phyloP scores from a whole-genome alignment of 805 yeast genomes.

The Teunomyces kruisii region DNA sequence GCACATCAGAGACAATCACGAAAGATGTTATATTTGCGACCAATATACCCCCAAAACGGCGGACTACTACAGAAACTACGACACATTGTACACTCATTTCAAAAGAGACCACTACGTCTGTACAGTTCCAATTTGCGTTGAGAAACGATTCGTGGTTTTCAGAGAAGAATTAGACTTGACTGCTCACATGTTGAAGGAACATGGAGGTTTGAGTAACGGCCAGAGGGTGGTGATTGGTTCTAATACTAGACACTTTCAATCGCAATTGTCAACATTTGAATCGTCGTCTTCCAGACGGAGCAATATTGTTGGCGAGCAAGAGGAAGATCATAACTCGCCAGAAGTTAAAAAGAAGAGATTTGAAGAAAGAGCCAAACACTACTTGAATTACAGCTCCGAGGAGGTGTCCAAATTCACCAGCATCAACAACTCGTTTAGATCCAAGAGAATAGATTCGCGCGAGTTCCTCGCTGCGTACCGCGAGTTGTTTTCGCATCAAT shows the following conservation, averaged over 20 bases:
- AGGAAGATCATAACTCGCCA: slow-evolving; percentile 37
- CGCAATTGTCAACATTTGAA: slow-evolving; percentile 62
- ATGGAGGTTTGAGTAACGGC: slow-evolving; percentile 54
- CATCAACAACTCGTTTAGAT: slow-evolving; percentile 48
- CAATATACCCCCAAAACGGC: slow-evolving; percentile 58
- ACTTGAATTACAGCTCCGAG: slow-evolving; percentile 53
- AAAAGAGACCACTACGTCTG: slow-evolving; percentile 73
- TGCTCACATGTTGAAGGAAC: slow-evolving; percentile 85
- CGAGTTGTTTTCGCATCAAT: slow-evolving; percentile 43
- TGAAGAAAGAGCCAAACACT: slow-evolving; percentile 84
- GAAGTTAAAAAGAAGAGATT: slow-evolving; percentile 60
- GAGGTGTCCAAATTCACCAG: slow-evolving; percentile 49
- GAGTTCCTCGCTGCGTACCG: slow-evolving; percentile 48
- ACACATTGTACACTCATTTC: slow-evolving; percentile 74
- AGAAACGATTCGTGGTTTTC: slow-evolving; percentile 89
- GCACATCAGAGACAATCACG: slow-evolving; percentile 84
- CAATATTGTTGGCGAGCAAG: slow-evolving; percentile 17
- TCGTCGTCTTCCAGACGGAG: slow-evolving; percentile 18
- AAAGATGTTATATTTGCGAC: slow-evolving; percentile 88
- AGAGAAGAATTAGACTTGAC: slow-evolving; percentile 80
- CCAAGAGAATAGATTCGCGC: slow-evolving; percentile 45
- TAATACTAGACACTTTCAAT: slow-evolving; percentile 44
- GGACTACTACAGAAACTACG: slow-evolving; percentile 72
- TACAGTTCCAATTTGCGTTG: slow-evolving; percentile 73
- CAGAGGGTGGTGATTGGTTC: slow-evolving; percentile 43